A percentile compares a stretch with the other conserved stretches of the same genome.
Evolutionary conservation across 441 rosid genomes (phyloP).

Genomic region (Eutrema salsugineum): DNA sequence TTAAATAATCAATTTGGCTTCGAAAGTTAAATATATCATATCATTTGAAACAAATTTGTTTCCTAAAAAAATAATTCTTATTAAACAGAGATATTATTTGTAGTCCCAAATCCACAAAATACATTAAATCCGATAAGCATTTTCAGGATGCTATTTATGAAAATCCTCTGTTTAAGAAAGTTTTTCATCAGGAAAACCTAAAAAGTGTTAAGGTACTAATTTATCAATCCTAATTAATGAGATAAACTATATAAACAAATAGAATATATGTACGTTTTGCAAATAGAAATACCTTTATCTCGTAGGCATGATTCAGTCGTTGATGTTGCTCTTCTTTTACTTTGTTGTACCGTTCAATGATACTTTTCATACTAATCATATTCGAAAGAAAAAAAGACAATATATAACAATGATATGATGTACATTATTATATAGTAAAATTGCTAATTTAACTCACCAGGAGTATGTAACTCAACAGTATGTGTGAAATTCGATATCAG

Average conservation of each 20-base stretch:
- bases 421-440: not conserved
- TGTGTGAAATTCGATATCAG: not conserved
- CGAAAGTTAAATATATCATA: no score
- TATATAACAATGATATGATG: not conserved
- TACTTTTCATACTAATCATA: slow-evolving; percentile 50
- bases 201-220: not conserved
- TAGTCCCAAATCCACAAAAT: no score
- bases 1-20: no score
- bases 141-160: not conserved
- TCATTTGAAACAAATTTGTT: no score
- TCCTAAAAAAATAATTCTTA: no score
- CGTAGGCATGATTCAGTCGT: slow-evolving; percentile 56
- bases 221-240: not conserved
- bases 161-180: not conserved
- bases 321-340: slow-evolving; percentile 58
- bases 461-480: not conserved
- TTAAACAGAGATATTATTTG: no score
- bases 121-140: no score
- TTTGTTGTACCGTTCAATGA: slow-evolving; percentile 59
- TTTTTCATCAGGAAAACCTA: not conserved
- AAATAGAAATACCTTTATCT: slow-evolving; percentile 47
- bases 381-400: not conserved
- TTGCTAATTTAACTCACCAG: not conserved
- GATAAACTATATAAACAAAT: not conserved
- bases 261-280: not conserved